These are phyloP conservation scores for Gilbertella persicaria DNA, from an alignment of 371 early-diverging fungal species.

Conservation along the genomic window DNA sequence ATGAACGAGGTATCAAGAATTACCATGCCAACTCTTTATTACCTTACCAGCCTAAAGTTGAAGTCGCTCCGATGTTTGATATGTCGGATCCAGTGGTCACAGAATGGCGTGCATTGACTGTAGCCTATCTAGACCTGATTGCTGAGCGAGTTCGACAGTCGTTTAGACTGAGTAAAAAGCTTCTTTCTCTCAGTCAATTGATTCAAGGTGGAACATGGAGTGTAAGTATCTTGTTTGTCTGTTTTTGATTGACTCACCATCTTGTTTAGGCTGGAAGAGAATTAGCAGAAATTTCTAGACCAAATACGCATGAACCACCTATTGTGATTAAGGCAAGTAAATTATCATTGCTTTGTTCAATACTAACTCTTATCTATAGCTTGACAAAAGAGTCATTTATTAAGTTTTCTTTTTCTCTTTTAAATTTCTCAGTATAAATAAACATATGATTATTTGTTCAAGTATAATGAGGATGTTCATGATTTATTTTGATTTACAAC, in stretches of 20 bases:
- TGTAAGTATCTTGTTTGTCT: slow-evolving; percentile 32
- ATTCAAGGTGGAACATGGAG: slow-evolving; percentile 92
- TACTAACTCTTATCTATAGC: slow-evolving; percentile 3
- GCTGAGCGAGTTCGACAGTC: slow-evolving; percentile 68
- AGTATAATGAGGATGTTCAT: too few relatives aligned
- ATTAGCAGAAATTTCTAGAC: slow-evolving; percentile 77
- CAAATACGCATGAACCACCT: slow-evolving; percentile 87
- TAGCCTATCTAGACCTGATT: slow-evolving; percentile 78
- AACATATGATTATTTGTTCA: too few relatives aligned
- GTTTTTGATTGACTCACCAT: not conserved
- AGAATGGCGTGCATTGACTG: slow-evolving; percentile 94
- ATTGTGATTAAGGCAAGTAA: slow-evolving; percentile 67
- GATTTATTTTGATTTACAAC: too few relatives aligned
- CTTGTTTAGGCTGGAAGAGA: slow-evolving; percentile 81
- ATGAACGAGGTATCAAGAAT: slow-evolving; percentile 49
- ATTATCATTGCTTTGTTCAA: not conserved
- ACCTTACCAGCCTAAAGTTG: slow-evolving; percentile 48
- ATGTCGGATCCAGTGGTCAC: slow-evolving; percentile 82
- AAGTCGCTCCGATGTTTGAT: slow-evolving; percentile 72
- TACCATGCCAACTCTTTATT: slow-evolving; percentile 46
- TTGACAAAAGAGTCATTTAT: slow-evolving; percentile 25
- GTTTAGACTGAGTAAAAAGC: slow-evolving; percentile 56
- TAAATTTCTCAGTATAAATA: too few relatives aligned
- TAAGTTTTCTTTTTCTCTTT: too few relatives aligned
- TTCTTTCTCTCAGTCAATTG: slow-evolving; percentile 80